Conservation (phyloP, 2,329 filamentous ascomycete genomes). For the Purpureocillium takamizusanense region DNA sequence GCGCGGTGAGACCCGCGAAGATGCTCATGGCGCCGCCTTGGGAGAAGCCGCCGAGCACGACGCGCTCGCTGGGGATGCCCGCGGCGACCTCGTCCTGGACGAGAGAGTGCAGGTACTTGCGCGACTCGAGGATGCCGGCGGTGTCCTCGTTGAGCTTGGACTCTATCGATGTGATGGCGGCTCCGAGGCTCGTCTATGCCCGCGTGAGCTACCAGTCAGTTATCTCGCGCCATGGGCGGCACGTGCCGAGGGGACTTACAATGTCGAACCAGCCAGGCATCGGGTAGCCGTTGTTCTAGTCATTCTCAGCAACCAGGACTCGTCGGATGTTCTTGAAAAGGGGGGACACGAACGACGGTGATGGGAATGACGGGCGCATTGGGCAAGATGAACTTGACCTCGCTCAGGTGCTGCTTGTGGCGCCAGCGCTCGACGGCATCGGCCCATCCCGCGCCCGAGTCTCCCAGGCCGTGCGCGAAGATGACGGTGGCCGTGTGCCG, state of each 20-base stretch:
- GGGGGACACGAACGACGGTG: constrained; percentile 40
- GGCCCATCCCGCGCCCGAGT: constrained; percentile 71
- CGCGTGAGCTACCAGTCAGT: constrained; percentile 7
- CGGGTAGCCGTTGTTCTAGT: constrained; percentile 60
- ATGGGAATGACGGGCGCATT: constrained; percentile 83
- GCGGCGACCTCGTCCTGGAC: constrained; percentile 71
- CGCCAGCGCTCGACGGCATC: constrained; percentile 83
- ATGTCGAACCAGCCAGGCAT: constrained; percentile 92
- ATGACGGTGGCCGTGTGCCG: constrained; percentile 92
- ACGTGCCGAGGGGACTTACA: constrained; percentile 28
- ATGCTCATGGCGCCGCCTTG: constrained; percentile 82
- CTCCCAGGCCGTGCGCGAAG: constrained; percentile 85
- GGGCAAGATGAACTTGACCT: constrained; percentile 91
- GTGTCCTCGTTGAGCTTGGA: constrained; percentile 49
- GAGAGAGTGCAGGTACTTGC: constrained; percentile 65
- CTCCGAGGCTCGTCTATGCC: constrained; percentile 26
- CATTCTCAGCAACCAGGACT: not conserved
- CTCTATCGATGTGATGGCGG: constrained; percentile 19
- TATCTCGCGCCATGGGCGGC: not conserved
- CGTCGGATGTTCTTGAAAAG: not conserved
- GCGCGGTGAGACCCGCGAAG: constrained; percentile 64
- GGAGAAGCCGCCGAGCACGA: constrained; percentile 76
- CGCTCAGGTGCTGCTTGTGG: constrained; percentile 66
- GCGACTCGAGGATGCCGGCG: constrained; percentile 48
- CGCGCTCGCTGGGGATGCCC: constrained; percentile 70